Evolutionary conservation across 495 filamentous ascomycete genomes (phyloP), one percentile per base, ranked within the genome.

Genomic region (Talaromyces trachyspermus): DNA sequence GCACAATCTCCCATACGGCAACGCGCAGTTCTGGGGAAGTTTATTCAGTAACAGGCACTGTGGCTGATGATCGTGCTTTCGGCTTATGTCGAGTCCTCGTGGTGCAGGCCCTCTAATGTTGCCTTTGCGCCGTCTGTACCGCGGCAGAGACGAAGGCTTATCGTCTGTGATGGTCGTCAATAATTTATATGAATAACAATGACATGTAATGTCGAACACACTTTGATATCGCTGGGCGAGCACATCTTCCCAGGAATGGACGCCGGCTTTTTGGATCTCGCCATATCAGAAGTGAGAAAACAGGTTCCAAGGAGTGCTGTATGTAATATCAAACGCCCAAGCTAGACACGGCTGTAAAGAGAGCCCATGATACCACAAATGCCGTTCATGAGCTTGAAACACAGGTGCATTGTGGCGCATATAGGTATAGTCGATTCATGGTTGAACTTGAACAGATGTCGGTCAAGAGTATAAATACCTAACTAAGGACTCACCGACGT

Each of bases 211-310:
- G 20, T 12, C 11, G 18, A 4, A 64, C 65, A 57, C 18, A 73
- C 69, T 71, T 49, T 69, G 65, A 52, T 70, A 71, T 49, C 66
- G 63, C 36, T 73, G 68, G 17, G 63, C 60, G 30, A 73, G 52
- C 6, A 73, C 68, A 58, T 73, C 69, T 51, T 73, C 68, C 68
- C 69, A 71, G 4, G 68, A 71, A 51, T 71, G 71, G 1, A 70
- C 65, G 0, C 69, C 69, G 17, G 22, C 30, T 27, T 61, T 60
- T 64, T 70, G 35, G 60, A 58, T 46, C 66, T 62, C 11, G 65
- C 58, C 69, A 72, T 72, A 45, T 51, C 37, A 33, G 22, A n/a
- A 17, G n/a, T n/a, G n/a, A n/a, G n/a, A n/a, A n/a, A n/a, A n/a
- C n/a, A n/a, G n/a, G n/a, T n/a, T n/a, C n/a, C n/a, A n/a, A n/a